A percentile compares a stretch with the other conserved stretches of the same genome.
These are phyloP conservation scores for Blechomonas ayalai DNA, from an alignment of 208 protist species.

Conservation along the genomic window DNA sequence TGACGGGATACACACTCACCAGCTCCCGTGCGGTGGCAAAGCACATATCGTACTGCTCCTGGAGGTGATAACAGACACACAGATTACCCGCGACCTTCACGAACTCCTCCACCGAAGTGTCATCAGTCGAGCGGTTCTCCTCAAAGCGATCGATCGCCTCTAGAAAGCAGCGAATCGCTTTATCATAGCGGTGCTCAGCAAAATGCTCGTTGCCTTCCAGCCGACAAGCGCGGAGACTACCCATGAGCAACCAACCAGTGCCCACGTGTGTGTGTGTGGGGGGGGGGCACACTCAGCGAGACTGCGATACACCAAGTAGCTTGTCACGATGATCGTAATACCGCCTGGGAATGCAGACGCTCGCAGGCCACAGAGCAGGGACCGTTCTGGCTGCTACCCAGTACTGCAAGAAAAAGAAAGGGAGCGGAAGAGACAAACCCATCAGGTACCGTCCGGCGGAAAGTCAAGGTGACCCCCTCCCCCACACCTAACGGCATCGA, in stretches of 20 bases:
- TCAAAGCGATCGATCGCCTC: conserved; percentile 21
- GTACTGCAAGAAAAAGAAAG: conserved; percentile 4
- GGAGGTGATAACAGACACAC: conserved; percentile 24
- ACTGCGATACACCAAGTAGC: too few species aligned
- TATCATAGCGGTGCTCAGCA: conserved; percentile 6
- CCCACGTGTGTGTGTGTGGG: too few species aligned
- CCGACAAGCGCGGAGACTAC: background rate
- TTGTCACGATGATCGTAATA: too few species aligned
- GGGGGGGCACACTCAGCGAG: too few species aligned
- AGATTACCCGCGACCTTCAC: conserved; percentile 35
- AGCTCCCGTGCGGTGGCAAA: conserved; percentile 25
- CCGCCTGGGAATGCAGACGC: too few species aligned
- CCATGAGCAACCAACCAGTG: too few species aligned
- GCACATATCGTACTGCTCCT: conserved; percentile 16
- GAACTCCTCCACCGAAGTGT: conserved; percentile 25
- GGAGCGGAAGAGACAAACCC: background rate
- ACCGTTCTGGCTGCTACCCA: background rate
- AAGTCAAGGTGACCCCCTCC: too few species aligned
- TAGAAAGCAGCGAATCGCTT: conserved; percentile 17
- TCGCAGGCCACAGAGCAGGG: too few species aligned
- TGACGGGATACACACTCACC: conserved; percentile 29
- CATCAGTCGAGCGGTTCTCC: conserved; percentile 11
- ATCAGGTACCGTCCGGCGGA: too few species aligned
- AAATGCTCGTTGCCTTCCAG: conserved; percentile 23
- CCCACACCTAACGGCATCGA: too few species aligned